phyloP scores from a whole-genome alignment of 2,329 filamentous ascomycete species.

The Lomentospora prolificans region DNA sequence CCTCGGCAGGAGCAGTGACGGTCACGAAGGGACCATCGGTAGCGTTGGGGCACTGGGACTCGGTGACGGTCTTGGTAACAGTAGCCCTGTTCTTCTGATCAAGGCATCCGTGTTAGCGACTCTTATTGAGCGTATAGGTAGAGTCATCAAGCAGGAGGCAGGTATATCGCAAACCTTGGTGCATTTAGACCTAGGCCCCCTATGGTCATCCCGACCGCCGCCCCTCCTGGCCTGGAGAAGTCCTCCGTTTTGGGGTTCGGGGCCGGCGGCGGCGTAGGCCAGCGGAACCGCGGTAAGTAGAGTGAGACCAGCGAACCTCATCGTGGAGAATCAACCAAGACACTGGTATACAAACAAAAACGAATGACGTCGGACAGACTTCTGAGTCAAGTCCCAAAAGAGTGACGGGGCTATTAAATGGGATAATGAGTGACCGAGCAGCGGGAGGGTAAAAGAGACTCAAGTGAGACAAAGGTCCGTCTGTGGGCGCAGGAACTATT shows the following conservation, averaged over 20 bases:
- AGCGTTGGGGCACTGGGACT: not conserved
- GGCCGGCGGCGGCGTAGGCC: not conserved
- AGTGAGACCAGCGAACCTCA: not conserved
- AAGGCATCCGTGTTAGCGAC: not conserved
- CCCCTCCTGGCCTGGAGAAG: not conserved
- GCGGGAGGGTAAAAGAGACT: no score
- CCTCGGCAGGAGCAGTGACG: not conserved
- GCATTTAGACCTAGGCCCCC: not conserved
- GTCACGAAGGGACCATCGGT: not conserved
- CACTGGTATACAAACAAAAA: not conserved
- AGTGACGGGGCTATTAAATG: no score
- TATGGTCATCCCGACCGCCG: not conserved
- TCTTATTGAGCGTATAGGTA: not conserved
- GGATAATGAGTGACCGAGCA: no score
- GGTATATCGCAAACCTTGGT: not conserved
- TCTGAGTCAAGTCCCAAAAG: not conserved
- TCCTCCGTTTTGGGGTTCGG: not conserved
- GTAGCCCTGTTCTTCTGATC: not conserved
- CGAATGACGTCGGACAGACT: not conserved
- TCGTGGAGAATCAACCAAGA: not conserved
- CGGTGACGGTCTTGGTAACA: not conserved
- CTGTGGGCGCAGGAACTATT: no score
- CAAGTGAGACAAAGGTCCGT: no score
- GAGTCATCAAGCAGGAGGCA: not conserved
- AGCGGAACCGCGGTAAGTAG: not conserved